Conservation (phyloP, 768 basidiomycete genomes). For the Mycena sanguinolenta region DNA sequence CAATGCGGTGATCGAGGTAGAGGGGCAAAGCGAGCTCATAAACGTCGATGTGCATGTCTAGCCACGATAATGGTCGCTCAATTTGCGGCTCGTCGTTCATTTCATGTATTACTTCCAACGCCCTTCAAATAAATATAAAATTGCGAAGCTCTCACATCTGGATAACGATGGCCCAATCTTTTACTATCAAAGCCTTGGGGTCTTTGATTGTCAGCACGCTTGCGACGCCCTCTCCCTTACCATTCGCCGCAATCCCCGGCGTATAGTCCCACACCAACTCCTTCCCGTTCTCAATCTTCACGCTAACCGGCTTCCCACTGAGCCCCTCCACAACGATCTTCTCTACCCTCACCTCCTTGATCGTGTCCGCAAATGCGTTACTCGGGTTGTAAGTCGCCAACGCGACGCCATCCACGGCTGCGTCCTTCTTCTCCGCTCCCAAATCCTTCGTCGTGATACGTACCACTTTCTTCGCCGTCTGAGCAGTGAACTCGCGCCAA, state of each 20-base stretch:
- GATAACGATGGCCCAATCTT: constrained; percentile 74
- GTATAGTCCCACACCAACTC: constrained; percentile 79
- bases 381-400: constrained; percentile 62
- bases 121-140: constrained; percentile 30
- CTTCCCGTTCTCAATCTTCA: constrained; percentile 63
- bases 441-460: constrained; percentile 70
- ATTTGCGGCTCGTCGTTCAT: not conserved
- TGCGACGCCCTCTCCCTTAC: constrained; percentile 73
- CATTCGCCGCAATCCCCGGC: constrained; percentile 67
- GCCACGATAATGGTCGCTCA: too few relatives aligned
- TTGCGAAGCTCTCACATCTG: constrained; percentile 36
- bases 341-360: constrained; percentile 84
- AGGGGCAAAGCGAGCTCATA: too few relatives aligned
- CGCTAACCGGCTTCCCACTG: constrained; percentile 67
- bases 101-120: constrained; percentile 12
- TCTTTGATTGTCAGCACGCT: constrained; percentile 84
- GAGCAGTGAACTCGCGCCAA: constrained; percentile 83
- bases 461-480: constrained; percentile 55
- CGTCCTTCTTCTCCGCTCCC: constrained; percentile 55
- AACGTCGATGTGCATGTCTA: too few relatives aligned
- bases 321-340: constrained; percentile 86
- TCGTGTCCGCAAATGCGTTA: constrained; percentile 78
- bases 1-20: too few relatives aligned
- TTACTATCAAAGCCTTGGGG: constrained; percentile 68
- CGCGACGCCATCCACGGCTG: constrained; percentile 66